Evolutionary conservation across 176 grass and related monocot genomes (phyloP), one percentile per base, ranked within the genome.

Genomic region (Eleusine indica): DNA sequence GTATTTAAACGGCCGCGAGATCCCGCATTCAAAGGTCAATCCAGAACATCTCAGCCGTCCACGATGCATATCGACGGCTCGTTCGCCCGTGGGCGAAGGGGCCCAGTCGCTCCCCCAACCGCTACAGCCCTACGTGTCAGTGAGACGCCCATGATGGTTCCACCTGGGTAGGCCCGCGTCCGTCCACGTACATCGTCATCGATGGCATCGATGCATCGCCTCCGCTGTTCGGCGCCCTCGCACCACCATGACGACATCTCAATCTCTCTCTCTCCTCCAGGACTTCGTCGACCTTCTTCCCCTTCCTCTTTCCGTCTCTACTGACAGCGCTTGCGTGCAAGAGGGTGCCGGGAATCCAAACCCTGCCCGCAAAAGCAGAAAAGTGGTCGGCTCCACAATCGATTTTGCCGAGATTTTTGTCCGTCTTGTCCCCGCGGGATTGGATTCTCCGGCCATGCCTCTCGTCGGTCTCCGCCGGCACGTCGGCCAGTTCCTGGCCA

Each of bases 161-260:
- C 14, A 54, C 46, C 47, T 69, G 68, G 65, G 56, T n/a, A 16
- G 35, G 3, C 60, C 79, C 17, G 0, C 12, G 51, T 72, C 52
- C 65, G 86, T 77, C 65, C 80, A 66, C 73, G 53, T 57, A 53
- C 53, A 21, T 60, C 19, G 56, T 82, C 14, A 63, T 56, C 76
- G 49, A 21, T 61, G 62, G 25, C 41, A 75, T 75, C 11, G 82
- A 22, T 56, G 28, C 49, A 48, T 28, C 32, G 5, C 32, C 72
- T 16, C 12, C 51, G 14, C 49, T 0, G 61, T 74, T 68, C 9
- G 76, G 52, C 4, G 70, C 76, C 17, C 18, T 46, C 43, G 25
- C 66, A 77, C 83, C 56, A 86, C 83, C 78, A 82, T 86, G 88
- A 89, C 83, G 88, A 89, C 88, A 89, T 80, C 38, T 25, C 5